Base-by-base conservation (phyloP, 2,329 filamentous ascomycete species). In the Alternaria infectoria region DNA sequence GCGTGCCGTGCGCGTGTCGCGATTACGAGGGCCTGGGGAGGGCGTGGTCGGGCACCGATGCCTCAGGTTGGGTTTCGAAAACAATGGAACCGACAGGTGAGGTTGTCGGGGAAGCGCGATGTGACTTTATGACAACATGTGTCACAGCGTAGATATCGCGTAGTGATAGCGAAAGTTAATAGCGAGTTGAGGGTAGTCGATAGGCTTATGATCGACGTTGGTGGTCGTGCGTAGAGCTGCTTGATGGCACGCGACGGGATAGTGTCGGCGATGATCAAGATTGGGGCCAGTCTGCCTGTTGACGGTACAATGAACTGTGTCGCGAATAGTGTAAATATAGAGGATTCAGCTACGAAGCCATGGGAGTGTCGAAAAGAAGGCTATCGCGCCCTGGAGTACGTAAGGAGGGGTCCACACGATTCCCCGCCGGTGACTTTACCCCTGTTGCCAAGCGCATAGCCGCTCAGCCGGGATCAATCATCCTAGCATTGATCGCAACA, bases 391-490 rank as follows among this genome's bases (percentile, higher is more conserved):
- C 21, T 51, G 54, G 5, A 52, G 47, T 49, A 47, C 49, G 49
- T 36, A 40, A 52, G 60, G 60, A 62, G 60, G 60, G 60, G 60
- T 59, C 60, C 60, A 62, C 56, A 59, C 56, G 44, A 55, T 59
- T 45, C 60, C 60, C 60, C 60, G 45, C 60, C 40, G 25, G 55
- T 51, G 44, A 51, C 21, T 47, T 43, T 21, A 59, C 56, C 59
- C 59, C 32, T 43, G 59, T 43, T 54, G 59, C 59, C 59, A 62
- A 62, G 59, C 30, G 11, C 32, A 32, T 54, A 23, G 49, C 52
- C 36, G 52, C 52, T 25, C 36, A 54, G 52, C 36, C 52, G 52
- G 52, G 23, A 43, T 28, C 21, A 15, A 40, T 21, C 28, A 52
- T 40, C 49, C 49, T 21, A 40, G 28, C 21, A 23, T 23, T 30